Percentiles rank a stretch among this genome's conserved stretches.
Conservation (phyloP, 2,329 filamentous ascomycete species). For the Xylaria sp. region DNA sequence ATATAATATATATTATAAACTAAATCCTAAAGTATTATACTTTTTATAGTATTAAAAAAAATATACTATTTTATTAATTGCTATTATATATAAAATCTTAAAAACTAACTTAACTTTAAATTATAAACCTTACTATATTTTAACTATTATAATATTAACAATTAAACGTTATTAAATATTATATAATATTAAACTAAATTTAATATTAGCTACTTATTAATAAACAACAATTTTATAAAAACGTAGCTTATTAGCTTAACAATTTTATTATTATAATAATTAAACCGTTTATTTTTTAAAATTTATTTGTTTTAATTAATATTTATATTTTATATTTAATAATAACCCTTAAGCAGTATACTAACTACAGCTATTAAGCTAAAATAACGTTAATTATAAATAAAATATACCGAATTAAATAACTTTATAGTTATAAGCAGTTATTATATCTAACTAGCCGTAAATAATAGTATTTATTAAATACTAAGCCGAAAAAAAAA, state of each 20-base stretch:
- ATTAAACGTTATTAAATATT: too few relatives aligned
- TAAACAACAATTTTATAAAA: too few relatives aligned
- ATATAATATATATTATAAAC: neutral
- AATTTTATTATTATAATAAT: too few relatives aligned
- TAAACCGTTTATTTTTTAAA: too few relatives aligned
- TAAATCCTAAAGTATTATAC: neutral
- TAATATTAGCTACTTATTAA: too few relatives aligned
- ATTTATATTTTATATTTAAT: neutral
- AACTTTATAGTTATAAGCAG: neutral
- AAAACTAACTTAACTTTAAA: too few relatives aligned
- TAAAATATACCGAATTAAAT: neutral
- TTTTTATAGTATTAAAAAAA: constrained; percentile 5
- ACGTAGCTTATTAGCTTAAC: too few relatives aligned
- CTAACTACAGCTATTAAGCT: neutral
- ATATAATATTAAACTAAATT: neutral
- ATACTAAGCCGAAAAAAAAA: neutral
- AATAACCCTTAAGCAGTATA: neutral
- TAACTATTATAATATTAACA: too few relatives aligned
- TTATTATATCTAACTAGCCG: neutral
- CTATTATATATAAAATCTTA: neutral
- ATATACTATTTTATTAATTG: neutral
- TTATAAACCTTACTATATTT: too few relatives aligned
- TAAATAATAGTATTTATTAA: neutral
- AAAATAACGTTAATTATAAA: neutral
- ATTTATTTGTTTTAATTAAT: too few relatives aligned